Percentiles rank a stretch among this genome's conserved stretches.
Evolutionary conservation across 2,329 filamentous ascomycete species (phyloP).

Genomic region (Pestalotiopsis sp.): DNA sequence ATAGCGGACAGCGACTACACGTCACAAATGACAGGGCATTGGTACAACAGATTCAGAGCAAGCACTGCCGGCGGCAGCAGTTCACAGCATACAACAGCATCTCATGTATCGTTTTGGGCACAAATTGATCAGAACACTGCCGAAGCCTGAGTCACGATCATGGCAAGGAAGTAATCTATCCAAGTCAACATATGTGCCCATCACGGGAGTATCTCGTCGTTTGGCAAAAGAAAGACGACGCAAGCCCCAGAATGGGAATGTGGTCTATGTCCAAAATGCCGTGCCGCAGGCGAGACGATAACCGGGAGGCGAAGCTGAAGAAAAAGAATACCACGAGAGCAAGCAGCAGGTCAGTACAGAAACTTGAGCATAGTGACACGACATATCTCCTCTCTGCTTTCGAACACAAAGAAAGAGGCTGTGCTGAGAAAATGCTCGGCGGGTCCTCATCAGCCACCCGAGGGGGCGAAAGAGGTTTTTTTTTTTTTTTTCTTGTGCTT

Average conservation of each 20-base stretch:
- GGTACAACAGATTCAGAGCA: neutral
- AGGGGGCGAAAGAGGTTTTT: neutral
- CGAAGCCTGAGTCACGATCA: neutral
- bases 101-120: neutral
- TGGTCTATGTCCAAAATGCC: neutral
- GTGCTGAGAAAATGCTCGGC: neutral
- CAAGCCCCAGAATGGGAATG: neutral
- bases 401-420: neutral
- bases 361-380: neutral
- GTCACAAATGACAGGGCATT: neutral
- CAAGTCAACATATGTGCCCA: neutral
- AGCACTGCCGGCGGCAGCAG: too few relatives aligned
- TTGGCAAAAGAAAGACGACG: neutral
- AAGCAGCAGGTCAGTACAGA: neutral
- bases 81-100: too few relatives aligned
- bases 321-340: neutral
- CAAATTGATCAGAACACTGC: neutral
- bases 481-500: neutral
- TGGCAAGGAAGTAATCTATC: neutral
- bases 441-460: neutral
- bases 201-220: neutral
- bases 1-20: neutral
- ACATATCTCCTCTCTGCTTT: neutral
- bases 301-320: neutral
- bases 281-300: neutral